These are phyloP conservation scores for Nyctanthes arbortristis DNA, from an alignment of 257 asterid genomes.

Conservation along the genomic window DNA sequence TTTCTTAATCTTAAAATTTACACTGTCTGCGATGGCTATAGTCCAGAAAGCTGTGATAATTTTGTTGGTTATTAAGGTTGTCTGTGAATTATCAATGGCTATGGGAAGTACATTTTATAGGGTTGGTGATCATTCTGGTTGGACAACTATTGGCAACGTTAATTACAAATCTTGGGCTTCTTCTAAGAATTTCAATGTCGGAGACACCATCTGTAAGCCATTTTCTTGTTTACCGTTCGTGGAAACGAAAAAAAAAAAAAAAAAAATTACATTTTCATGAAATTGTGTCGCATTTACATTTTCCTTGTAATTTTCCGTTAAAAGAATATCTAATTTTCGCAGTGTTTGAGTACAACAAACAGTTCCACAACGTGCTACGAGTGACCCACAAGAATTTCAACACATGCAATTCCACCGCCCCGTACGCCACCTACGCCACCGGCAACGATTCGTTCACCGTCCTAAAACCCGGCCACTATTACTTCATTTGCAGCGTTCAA, in stretches of 20 bases:
- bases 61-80: neutral
- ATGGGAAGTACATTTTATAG: constrained; percentile 27
- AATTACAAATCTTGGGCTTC: constrained; percentile 58
- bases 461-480: constrained; percentile 45
- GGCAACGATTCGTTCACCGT: constrained; percentile 56
- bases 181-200: constrained; percentile 38
- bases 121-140: constrained; percentile 52
- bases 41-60: neutral
- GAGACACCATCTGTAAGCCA: constrained; percentile 46
- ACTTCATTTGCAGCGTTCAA: constrained; percentile 48
- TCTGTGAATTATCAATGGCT: constrained; percentile 2
- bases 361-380: constrained; percentile 47
- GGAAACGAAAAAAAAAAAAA: too few species aligned
- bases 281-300: neutral
- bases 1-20: too few species aligned
- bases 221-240: too few species aligned
- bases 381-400: constrained; percentile 56
- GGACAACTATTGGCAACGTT: constrained; percentile 32
- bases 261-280: too few species aligned
- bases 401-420: constrained; percentile 42
- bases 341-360: constrained; percentile 57
- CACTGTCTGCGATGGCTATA: constrained; percentile 18
- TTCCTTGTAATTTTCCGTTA: too few species aligned
- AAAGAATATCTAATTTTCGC: too few species aligned
- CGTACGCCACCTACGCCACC: constrained; percentile 28